Conservation (phyloP, 192 early-diverging fungal genomes). For the Haplosporangium gracile region DNA sequence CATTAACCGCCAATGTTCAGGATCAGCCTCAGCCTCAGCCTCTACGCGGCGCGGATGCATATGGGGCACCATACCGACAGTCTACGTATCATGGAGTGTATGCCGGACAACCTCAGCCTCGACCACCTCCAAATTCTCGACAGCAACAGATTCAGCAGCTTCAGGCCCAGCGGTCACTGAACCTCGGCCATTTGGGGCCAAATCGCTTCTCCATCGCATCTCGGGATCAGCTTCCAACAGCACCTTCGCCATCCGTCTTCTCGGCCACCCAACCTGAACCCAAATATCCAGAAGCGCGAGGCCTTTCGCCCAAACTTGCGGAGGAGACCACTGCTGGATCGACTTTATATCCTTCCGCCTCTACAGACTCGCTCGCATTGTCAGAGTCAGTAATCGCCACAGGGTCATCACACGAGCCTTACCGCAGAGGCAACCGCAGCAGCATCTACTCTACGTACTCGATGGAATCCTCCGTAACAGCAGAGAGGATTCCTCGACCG, state of each 20-base stretch:
- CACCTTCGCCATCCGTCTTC: conserved; percentile 26
- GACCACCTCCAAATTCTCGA: neutral
- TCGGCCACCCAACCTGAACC: conserved; percentile 30
- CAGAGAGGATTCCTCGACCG: conserved; percentile 14
- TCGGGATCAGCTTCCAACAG: conserved; percentile 43
- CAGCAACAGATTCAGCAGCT: conserved; percentile 29
- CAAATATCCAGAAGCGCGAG: conserved; percentile 8
- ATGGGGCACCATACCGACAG: conserved; percentile 14
- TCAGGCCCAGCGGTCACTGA: conserved; percentile 20
- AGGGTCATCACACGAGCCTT: neutral
- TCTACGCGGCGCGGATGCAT: neutral
- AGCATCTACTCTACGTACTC: conserved; percentile 16
- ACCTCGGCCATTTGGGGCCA: conserved; percentile 12
- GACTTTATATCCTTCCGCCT: neutral
- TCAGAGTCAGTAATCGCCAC: neutral
- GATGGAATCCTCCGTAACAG: neutral
- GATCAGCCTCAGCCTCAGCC: neutral
- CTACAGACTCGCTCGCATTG: neutral
- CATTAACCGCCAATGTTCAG: neutral
- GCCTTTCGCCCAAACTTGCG: neutral
- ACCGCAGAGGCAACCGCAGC: neutral
- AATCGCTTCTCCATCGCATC: conserved; percentile 17
- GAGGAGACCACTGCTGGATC: neutral
- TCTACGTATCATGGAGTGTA: conserved; percentile 18
- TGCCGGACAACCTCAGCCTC: neutral